phyloP scores from a whole-genome alignment of 2,329 filamentous ascomycete species.

The Penicillium digitatum region DNA sequence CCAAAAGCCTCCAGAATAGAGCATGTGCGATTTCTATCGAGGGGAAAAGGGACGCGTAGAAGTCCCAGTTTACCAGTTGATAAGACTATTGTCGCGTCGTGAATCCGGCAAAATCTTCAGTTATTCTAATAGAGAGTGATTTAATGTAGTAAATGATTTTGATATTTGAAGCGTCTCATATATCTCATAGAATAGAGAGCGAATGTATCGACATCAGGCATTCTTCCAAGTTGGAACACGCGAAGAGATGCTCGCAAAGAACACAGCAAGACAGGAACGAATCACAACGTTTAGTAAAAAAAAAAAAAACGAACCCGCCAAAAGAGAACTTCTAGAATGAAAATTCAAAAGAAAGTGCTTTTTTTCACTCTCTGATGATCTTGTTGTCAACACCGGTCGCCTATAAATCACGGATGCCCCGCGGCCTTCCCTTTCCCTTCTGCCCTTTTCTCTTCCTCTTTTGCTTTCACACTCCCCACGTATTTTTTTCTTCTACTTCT shows the following conservation, averaged over 20 bases:
- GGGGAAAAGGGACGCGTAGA: conserved; percentile 1
- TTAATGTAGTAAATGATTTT: not conserved
- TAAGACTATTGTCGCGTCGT: not conserved
- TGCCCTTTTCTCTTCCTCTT: conserved; percentile 27
- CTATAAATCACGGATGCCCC: conserved; percentile 45
- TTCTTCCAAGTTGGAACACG: not conserved
- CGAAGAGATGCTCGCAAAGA: not conserved
- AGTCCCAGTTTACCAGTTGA: not conserved
- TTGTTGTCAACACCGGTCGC: conserved; percentile 41
- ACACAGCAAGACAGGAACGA: conserved; percentile 5
- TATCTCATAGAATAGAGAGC: not conserved
- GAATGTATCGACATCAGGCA: not conserved
- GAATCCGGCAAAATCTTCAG: not conserved
- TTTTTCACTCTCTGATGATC: conserved; percentile 35
- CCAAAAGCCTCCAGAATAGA: not conserved
- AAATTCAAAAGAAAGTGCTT: conserved; percentile 19
- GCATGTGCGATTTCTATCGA: conserved; percentile 10
- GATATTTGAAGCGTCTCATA: not conserved
- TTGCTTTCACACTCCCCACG: conserved; percentile 9
- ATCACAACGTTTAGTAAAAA: not conserved
- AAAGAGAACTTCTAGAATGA: not conserved
- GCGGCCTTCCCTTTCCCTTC: conserved; percentile 37
- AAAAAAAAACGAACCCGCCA: not conserved
- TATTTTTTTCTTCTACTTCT: not conserved
- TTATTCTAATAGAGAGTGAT: not conserved